Evolutionary conservation across 2,329 filamentous ascomycete species (phyloP), one percentile per base, ranked within the genome.

Genomic region (Penicillium sp.): DNA sequence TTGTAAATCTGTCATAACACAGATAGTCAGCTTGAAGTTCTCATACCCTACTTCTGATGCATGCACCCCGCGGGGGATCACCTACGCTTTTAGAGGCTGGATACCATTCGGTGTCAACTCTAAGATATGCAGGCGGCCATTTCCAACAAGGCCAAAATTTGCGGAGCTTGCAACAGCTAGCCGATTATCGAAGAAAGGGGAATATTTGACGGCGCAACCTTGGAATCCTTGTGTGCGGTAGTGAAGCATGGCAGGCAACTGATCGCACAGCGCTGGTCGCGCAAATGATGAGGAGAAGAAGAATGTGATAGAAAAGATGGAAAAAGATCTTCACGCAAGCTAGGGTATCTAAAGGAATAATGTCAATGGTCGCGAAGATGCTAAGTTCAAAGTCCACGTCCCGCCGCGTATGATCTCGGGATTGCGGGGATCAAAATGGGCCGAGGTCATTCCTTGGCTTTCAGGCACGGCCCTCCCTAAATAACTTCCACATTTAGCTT

Each of bases 181-280:
- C 56, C 91, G 85, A 58, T 88, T 93, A 75, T 97, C 93, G 76
- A 95, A 95, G 77, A 96, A 99, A 6, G 93, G 93, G 48, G 92
- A 97, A 78, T 97, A 99, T 74, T 96, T 95, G 72, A 96, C 90
- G 60, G 88, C 89, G 74, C 95, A 96, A 64, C 91, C 91, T 72
- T 97, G 95, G 80, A 83, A 97, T 64, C 93, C 93, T 67, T 89
- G 81, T 18, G 93, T 97, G 57, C 88, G 87, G 75, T 88, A 97
- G 74, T 96, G 90, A 62, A 97, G 85, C 90, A 97, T 96, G 46
- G 56, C 75, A 62, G 53, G 38, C 39, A 50, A 50, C 47, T 36
- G 54, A 52, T 42, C 40, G 29, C 47, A 33, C 28, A 28, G 37
- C 35, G 27, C 48, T 42, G 52, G 41, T 50, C 40, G 38, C 35